Evolutionary conservation across 257 asterid genomes (phyloP).

Genomic region (Penstemon barbatus): DNA sequence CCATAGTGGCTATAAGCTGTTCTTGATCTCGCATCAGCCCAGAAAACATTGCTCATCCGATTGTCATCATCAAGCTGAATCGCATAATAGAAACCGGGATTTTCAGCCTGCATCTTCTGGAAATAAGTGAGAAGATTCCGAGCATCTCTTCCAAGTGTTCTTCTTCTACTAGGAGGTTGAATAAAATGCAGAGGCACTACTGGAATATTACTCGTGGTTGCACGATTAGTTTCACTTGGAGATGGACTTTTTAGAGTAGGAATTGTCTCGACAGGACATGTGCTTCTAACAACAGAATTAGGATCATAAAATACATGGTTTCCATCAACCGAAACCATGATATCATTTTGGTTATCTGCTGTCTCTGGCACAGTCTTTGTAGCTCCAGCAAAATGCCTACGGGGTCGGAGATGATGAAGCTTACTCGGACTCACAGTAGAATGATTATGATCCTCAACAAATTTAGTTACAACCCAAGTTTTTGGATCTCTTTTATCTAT

Average conservation of each 20-base stretch:
- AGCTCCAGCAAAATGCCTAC: constrained; percentile 68
- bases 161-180: constrained; percentile 58
- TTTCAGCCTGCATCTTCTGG: constrained; percentile 75
- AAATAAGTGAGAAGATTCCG: constrained; percentile 75
- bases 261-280: constrained; percentile 33
- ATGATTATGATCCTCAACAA: constrained; percentile 80
- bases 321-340: constrained; percentile 48
- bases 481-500: constrained; percentile 52
- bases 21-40: constrained; percentile 92
- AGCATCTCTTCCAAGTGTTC: constrained; percentile 73
- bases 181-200: constrained; percentile 48
- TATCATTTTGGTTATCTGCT: constrained; percentile 44
- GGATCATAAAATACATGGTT: constrained; percentile 48
- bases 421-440: constrained; percentile 51
- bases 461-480: constrained; percentile 69
- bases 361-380: constrained; percentile 44
- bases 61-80: constrained; percentile 74
- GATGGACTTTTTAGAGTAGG: constrained; percentile 28
- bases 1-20: constrained; percentile 67
- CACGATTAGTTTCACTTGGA: constrained; percentile 42
- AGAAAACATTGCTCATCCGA: constrained; percentile 70
- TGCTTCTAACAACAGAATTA: constrained; percentile 31
- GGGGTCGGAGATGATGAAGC: constrained; percentile 63
- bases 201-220: constrained; percentile 40
- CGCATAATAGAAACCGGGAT: constrained; percentile 78